Conservation (phyloP, 768 basidiomycete genomes). For the Pleurotus platypus region DNA sequence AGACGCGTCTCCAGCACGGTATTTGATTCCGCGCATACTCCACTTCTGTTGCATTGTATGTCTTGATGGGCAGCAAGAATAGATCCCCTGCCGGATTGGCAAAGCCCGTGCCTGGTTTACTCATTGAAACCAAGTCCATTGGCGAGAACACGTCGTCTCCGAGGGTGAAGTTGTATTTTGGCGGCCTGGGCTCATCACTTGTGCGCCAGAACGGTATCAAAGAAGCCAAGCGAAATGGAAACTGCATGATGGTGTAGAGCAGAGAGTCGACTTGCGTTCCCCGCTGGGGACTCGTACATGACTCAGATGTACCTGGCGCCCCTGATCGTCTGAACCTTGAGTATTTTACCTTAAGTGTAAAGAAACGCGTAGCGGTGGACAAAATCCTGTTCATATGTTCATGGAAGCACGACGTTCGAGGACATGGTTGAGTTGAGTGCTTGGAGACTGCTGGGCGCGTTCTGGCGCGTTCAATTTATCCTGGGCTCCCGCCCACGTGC, state of each 20-base stretch:
- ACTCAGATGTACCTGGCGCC: too few relatives aligned
- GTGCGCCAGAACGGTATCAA: not conserved
- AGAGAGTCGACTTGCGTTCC: too few relatives aligned
- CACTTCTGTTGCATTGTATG: not conserved
- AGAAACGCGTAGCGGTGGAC: too few relatives aligned
- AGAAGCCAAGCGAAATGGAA: not conserved
- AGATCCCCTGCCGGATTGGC: not conserved
- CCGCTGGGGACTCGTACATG: too few relatives aligned
- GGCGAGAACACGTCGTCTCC: not conserved
- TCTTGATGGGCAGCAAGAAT: not conserved
- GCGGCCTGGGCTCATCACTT: not conserved
- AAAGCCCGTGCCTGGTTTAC: not conserved
- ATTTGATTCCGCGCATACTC: not conserved
- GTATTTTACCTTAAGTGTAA: too few relatives aligned
- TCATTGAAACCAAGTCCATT: not conserved
- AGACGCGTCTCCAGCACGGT: not conserved
- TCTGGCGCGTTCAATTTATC: too few relatives aligned
- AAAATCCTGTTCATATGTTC: too few relatives aligned
- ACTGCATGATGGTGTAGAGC: not conserved
- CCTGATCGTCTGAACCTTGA: too few relatives aligned
- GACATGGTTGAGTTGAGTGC: too few relatives aligned
- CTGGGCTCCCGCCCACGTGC: too few relatives aligned
- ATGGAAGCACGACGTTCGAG: too few relatives aligned
- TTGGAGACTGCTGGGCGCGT: too few relatives aligned
- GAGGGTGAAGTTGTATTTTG: conserved; percentile 3